Percentiles rank a stretch among this genome's conserved stretches.
Evolutionary conservation across 164 flowering plant genomes (phyloP).

Genomic region (Annona squamosa): DNA sequence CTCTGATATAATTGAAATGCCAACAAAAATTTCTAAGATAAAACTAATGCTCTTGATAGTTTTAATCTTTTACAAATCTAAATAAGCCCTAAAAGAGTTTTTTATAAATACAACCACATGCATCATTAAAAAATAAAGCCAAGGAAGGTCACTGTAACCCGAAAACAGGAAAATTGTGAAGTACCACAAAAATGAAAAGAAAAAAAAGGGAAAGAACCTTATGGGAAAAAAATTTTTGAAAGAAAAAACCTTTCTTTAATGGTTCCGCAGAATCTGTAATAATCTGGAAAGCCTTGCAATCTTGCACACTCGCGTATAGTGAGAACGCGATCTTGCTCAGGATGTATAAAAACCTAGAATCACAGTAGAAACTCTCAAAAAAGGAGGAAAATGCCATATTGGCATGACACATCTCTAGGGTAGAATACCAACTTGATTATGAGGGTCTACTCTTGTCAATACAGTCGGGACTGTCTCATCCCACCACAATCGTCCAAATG

Average conservation of each 20-base stretch:
- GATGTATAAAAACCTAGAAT: slow-evolving; percentile 42
- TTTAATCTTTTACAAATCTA: no score
- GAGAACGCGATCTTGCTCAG: slow-evolving; percentile 55
- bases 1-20: no score
- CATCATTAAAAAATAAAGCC: not conserved
- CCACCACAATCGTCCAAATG: slow-evolving; percentile 69
- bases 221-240: not conserved
- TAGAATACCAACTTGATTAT: slow-evolving; percentile 38
- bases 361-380: not conserved
- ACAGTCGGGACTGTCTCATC: slow-evolving; percentile 60
- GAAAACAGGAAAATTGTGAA: no score
- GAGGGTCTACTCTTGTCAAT: slow-evolving; percentile 32
- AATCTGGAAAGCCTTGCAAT: slow-evolving; percentile 62
- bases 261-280: slow-evolving; percentile 42
- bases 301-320: slow-evolving; percentile 54
- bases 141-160: no score
- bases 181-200: not conserved
- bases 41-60: no score
- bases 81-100: not conserved
- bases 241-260: slow-evolving; percentile 33
- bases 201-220: not conserved
- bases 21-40: no score
- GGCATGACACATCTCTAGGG: not conserved
- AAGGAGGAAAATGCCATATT: not conserved
- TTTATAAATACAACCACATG: not conserved